phyloP scores from a whole-genome alignment of 805 yeast species.

The Zygoascus bituminiphila region DNA sequence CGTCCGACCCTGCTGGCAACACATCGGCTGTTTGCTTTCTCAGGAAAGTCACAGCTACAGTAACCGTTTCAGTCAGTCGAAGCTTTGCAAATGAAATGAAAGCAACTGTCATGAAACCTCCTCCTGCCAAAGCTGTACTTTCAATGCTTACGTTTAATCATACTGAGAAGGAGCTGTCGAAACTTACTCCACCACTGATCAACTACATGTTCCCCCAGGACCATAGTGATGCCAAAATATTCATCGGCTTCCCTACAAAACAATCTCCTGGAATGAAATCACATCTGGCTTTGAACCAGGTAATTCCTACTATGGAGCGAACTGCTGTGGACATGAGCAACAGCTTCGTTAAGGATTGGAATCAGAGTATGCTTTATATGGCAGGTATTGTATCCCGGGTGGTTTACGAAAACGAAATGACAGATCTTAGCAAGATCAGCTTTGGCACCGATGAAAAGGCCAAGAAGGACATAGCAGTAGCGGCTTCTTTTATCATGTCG shows the following conservation, averaged over 20 bases:
- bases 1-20: slow-evolving; percentile 26
- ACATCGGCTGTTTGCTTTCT: slow-evolving; percentile 25
- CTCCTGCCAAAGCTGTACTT: slow-evolving; percentile 29
- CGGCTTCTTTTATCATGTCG: slow-evolving; percentile 23
- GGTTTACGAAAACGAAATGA: slow-evolving; percentile 30
- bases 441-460: background rate
- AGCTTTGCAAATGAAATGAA: slow-evolving; percentile 27
- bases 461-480: slow-evolving; percentile 7
- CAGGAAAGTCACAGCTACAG: slow-evolving; percentile 26
- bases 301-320: slow-evolving; percentile 38
- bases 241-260: slow-evolving; percentile 36
- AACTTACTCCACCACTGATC: slow-evolving; percentile 27
- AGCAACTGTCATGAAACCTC: slow-evolving; percentile 34
- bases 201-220: slow-evolving; percentile 30
- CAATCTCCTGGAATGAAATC: slow-evolving; percentile 32
- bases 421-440: slow-evolving; percentile 20
- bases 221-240: slow-evolving; percentile 31
- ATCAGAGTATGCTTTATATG: slow-evolving; percentile 30
- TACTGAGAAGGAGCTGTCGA: slow-evolving; percentile 25
- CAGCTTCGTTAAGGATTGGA: slow-evolving; percentile 34
- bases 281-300: slow-evolving; percentile 31
- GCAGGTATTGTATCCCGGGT: slow-evolving; percentile 31
- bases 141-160: slow-evolving; percentile 26
- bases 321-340: slow-evolving; percentile 36
- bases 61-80: slow-evolving; percentile 25